Evolutionary conservation across 352 stramenopile species (phyloP).

Genomic region (Globisporangium polare): DNA sequence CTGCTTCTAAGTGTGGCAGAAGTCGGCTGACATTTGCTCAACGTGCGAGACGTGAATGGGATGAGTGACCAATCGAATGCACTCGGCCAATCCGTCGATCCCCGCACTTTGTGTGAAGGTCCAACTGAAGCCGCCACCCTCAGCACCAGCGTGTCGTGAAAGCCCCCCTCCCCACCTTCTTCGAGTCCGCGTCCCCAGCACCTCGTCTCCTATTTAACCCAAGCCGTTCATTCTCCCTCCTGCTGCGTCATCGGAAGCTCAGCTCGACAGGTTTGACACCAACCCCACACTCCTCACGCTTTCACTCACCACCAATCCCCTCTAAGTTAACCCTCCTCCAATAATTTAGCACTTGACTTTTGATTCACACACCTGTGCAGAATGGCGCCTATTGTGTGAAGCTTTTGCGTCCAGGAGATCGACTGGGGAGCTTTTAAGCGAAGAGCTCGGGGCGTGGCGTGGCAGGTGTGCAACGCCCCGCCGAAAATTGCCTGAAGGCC

Average conservation of each 20-base stretch:
- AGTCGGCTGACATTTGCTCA: background rate
- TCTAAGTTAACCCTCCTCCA: conserved; percentile 5
- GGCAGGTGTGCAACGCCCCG: no score
- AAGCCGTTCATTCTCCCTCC: conserved; percentile 11
- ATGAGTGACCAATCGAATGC: conserved; percentile 14
- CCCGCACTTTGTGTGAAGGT: background rate
- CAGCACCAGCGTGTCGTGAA: background rate
- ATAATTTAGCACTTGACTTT: conserved; percentile 3
- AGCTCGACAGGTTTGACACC: conserved; percentile 14
- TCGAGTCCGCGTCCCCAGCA: background rate
- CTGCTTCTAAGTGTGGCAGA: conserved; percentile 40
- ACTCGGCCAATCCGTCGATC: background rate
- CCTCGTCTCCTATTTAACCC: conserved; percentile 9
- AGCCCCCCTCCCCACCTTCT: background rate
- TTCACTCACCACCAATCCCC: background rate
- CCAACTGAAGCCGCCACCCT: background rate
- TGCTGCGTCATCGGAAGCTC: conserved; percentile 23
- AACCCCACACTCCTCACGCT: background rate
- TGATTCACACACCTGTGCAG: no score
- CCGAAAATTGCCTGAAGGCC: no score
- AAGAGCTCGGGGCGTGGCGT: no score
- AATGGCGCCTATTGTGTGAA: no score
- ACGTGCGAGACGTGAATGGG: background rate
- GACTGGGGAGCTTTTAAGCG: no score
- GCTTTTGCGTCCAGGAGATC: no score